These are phyloP conservation scores for Tricholoma saponaceum DNA, from an alignment of 768 basidiomycete genomes.

Conservation along the genomic window DNA sequence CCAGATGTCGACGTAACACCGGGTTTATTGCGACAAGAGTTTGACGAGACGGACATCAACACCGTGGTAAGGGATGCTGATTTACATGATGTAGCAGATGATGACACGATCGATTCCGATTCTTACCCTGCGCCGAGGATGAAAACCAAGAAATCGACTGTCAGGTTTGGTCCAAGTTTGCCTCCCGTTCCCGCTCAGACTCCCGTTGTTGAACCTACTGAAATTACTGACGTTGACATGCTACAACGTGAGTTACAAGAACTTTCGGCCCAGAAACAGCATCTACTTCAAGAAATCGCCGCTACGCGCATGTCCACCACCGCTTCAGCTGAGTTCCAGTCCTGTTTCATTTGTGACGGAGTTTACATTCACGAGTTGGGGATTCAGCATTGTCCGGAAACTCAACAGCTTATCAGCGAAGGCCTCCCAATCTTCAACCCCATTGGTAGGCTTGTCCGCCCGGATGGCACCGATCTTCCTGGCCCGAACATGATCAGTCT, in stretches of 20 bases:
- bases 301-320: neutral
- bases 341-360: neutral
- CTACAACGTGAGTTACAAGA: too few species aligned
- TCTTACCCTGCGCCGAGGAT: too few species aligned
- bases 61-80: too few species aligned
- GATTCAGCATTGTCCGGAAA: neutral
- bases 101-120: too few species aligned
- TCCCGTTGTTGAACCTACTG: too few species aligned
- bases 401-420: neutral
- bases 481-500: neutral
- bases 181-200: too few species aligned
- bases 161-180: too few species aligned
- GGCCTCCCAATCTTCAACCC: neutral
- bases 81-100: neutral
- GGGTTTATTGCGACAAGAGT: neutral
- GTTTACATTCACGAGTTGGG: neutral
- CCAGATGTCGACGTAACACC: neutral
- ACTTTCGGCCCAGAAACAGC: neutral
- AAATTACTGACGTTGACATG: too few species aligned
- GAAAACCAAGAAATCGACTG: too few species aligned
- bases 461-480: neutral
- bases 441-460: neutral
- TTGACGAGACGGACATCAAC: neutral
- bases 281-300: neutral
- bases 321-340: neutral